phyloP scores from a whole-genome alignment of 306 rosid genomes.

The Rosa lucieae region DNA sequence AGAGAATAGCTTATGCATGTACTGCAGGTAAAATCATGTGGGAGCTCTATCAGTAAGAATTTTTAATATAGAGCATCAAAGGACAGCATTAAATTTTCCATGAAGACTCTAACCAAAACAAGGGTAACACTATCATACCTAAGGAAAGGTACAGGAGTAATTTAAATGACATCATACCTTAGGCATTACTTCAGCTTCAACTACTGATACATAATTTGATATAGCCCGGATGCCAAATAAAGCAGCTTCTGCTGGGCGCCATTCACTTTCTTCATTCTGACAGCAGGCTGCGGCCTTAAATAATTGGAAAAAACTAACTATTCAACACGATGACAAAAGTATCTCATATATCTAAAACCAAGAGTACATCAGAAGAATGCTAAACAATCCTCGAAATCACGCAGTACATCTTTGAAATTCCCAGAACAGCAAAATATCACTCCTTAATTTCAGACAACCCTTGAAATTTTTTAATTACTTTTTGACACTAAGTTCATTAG shows the following conservation, averaged over 20 bases:
- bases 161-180: constrained; percentile 57
- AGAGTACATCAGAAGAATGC: constrained; percentile 2
- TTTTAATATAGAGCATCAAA: background rate
- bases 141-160: constrained; percentile 4
- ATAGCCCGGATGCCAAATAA: constrained; percentile 92
- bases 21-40: background rate
- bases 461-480: background rate
- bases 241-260: constrained; percentile 98
- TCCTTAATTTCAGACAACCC: background rate
- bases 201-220: constrained; percentile 78
- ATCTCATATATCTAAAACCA: constrained; percentile 19
- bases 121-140: background rate
- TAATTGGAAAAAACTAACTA: background rate
- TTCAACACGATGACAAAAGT: background rate
- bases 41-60: background rate
- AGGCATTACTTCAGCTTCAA: constrained; percentile 96
- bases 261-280: constrained; percentile 70
- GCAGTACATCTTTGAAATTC: background rate
- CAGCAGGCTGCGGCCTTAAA: constrained; percentile 76
- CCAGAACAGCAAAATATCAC: background rate
- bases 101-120: background rate
- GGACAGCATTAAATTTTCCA: background rate
- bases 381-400: background rate
- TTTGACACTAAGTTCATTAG: background rate
- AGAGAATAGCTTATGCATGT: background rate